Evolutionary conservation across 805 yeast genomes (phyloP).

Genomic region (Zygosaccharomyces kombuchaensis): DNA sequence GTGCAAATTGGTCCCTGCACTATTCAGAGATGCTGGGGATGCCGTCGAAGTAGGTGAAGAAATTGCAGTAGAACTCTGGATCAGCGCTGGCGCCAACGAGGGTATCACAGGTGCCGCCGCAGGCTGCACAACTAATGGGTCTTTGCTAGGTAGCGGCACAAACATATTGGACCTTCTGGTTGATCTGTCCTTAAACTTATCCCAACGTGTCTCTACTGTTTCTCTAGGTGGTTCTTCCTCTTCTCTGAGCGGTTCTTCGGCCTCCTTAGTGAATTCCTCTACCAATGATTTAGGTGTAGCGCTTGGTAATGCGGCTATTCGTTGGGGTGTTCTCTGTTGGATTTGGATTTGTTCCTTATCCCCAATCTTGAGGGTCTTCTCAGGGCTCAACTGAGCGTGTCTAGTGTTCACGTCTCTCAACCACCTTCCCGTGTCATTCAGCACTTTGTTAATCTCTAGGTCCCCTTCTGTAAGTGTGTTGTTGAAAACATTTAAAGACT

Average conservation of each 20-base stretch:
- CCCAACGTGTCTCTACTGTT: slow-evolving; percentile 2
- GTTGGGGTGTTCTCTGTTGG: slow-evolving; percentile 10
- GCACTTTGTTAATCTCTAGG: slow-evolving; percentile 15
- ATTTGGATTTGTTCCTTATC: slow-evolving; percentile 2
- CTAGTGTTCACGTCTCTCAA: slow-evolving; percentile 13
- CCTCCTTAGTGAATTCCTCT: slow-evolving; percentile 1
- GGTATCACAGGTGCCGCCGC: slow-evolving; percentile 7
- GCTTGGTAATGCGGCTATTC: slow-evolving; percentile 9
- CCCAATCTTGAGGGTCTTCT: slow-evolving; percentile 12
- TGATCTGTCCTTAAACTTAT: slow-evolving; percentile 14
- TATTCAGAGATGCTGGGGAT: neutral
- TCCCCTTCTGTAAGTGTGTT: slow-evolving; percentile 23
- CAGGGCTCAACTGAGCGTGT: slow-evolving; percentile 14
- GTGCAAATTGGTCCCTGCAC: neutral
- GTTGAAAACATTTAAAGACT: slow-evolving; percentile 29
- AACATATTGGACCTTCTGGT: slow-evolving; percentile 34
- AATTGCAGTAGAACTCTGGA: neutral
- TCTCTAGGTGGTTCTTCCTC: neutral
- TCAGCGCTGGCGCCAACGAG: neutral
- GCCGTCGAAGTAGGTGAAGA: neutral
- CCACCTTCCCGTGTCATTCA: slow-evolving; percentile 24
- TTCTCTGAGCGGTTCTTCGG: neutral
- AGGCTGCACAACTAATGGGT: slow-evolving; percentile 28
- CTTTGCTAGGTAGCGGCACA: slow-evolving; percentile 34
- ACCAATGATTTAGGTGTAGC: slow-evolving; percentile 20